Percentiles rank a stretch among this genome's conserved stretches.
These are phyloP conservation scores for Aegilops longissima DNA, from an alignment of 176 grass and related monocot species.

Conservation along the genomic window DNA sequence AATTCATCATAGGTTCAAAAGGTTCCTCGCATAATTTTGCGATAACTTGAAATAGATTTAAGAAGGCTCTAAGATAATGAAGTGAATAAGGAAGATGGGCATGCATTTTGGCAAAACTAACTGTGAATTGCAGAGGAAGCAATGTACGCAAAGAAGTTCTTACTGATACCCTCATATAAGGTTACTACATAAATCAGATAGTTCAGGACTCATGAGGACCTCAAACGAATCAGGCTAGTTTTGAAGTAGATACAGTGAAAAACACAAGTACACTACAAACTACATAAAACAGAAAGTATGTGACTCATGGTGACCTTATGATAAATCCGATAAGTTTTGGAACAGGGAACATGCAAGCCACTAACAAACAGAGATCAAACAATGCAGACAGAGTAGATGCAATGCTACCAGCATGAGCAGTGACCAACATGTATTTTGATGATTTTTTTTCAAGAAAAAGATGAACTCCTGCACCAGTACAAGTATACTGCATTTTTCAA, in stretches of 20 bases:
- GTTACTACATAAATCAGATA: not conserved
- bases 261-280: not conserved
- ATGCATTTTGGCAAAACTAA: slow-evolving; percentile 13
- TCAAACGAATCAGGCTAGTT: not conserved
- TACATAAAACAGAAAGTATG: not conserved
- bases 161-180: not conserved
- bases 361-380: not conserved
- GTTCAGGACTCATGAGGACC: slow-evolving; percentile 11
- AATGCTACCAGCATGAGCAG: not conserved
- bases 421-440: not conserved
- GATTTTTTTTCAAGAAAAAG: not conserved
- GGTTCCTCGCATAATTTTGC: not conserved
- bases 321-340: not conserved
- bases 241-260: not conserved
- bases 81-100: slow-evolving; percentile 2
- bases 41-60: not conserved
- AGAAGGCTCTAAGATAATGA: not conserved
- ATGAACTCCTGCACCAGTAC: not conserved
- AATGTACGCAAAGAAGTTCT: not conserved
- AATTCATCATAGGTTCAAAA: slow-evolving; percentile 24
- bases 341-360: slow-evolving; percentile 12
- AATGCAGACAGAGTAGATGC: not conserved
- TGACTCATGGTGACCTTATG: slow-evolving; percentile 11
- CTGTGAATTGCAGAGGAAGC: not conserved
- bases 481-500: not conserved